Evolutionary conservation across 164 flowering plant species (phyloP), one percentile per base, ranked within the genome.

Genomic region (Stephania cephalantha): DNA sequence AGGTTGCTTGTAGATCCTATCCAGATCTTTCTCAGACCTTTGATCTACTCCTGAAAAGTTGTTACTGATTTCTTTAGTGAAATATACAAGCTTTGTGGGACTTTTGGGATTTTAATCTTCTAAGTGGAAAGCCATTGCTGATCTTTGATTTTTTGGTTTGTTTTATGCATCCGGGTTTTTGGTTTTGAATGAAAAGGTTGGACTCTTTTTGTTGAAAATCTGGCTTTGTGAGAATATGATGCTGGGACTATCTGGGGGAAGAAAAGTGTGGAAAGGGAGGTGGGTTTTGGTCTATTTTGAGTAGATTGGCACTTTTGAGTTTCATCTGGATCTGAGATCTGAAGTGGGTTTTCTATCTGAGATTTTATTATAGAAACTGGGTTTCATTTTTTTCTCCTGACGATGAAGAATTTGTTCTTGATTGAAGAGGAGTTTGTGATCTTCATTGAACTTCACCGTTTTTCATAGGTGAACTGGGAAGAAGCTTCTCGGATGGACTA

Each of bases 1-100:
- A 9, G 66, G 66, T 18, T 61, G 25, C 22, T 25, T 53, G 6
- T 75, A 45, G 58, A 67, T 66, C 46, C 68, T 73, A 66, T 9
- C 53, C 53, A 61, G 75, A 73, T 73, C 75, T 61, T 73, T 25
- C 42, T 35, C 63, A 9, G 29, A 2, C 35, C 61, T 22, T 70
- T 75, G 68, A 69, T 75, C 68, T 61, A 58, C 68, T n/a, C n/a
- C 73, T 53, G 77, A 75, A 58, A 52, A 69, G 6, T 67, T 69
- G 22, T 63, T 68, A 29, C 12, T 65, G 46, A n/a, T 5, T 50
- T 29, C 50, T 22, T 25, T 11, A 65, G 46, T 77, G 73, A 71
- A 75, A 71, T 68, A 63, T 6, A 73, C 25, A 48, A 35, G 75
- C 53, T 58, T n/a, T 71, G 69, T 55, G 52, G 64, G 68, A 25